phyloP scores from a whole-genome alignment of 2,329 filamentous ascomycete genomes.

The Pseudonectria buxi region DNA sequence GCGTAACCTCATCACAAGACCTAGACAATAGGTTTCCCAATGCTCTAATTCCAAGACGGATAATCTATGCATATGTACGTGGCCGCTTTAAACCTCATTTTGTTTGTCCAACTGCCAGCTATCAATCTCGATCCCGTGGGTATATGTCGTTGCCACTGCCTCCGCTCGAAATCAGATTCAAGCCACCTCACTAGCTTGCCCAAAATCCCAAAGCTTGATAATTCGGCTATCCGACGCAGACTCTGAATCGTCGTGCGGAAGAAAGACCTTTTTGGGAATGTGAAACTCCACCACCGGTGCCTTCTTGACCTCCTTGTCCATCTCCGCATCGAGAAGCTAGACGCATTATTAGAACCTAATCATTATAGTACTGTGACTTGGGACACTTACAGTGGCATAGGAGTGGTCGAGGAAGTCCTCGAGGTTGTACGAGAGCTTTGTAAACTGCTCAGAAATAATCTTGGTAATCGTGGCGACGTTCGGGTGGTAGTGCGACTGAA shows the following conservation, averaged over 20 bases:
- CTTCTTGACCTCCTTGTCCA: slow-evolving; percentile 78
- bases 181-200: slow-evolving; percentile 9
- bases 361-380: not conserved
- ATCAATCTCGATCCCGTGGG: not conserved
- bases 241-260: slow-evolving; percentile 42
- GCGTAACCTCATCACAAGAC: too few relatives aligned
- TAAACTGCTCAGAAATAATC: slow-evolving; percentile 95
- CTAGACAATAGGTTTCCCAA: too few relatives aligned
- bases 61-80: too few relatives aligned
- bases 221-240: slow-evolving; percentile 47
- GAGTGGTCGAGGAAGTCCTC: slow-evolving; percentile 97
- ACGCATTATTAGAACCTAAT: slow-evolving; percentile 25
- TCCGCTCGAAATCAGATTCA: not conserved
- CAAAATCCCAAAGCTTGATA: slow-evolving; percentile 57
- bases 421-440: slow-evolving; percentile 88
- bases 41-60: too few relatives aligned
- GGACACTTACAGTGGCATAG: slow-evolving; percentile 63
- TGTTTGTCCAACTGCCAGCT: too few relatives aligned
- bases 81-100: too few relatives aligned
- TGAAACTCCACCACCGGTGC: slow-evolving; percentile 85
- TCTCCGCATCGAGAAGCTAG: slow-evolving; percentile 76
- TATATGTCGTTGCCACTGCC: not conserved
- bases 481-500: slow-evolving; percentile 92
- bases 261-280: slow-evolving; percentile 80
- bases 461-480: slow-evolving; percentile 92